Evolutionary conservation across 1,284 basidiomycete species (phyloP), one percentile per base, ranked within the genome.

Genomic region (Leccinum pseudoinsigne): DNA sequence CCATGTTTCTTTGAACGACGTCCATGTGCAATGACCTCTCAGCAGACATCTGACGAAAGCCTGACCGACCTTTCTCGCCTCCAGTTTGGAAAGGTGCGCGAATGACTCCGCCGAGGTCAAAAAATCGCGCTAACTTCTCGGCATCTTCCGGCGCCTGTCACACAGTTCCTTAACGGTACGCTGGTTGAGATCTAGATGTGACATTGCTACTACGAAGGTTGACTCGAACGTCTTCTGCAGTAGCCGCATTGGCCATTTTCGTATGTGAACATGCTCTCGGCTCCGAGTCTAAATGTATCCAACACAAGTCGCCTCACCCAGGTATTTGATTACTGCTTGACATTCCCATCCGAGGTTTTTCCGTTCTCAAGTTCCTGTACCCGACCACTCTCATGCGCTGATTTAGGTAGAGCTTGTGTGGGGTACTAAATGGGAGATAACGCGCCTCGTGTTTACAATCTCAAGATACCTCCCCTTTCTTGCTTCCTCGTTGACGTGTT

Each of bases 141-240:
- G 26, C 7, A 53, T 1, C 9, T 5, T 18, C 7, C n/a, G n/a
- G n/a, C 18, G 26, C 6, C 16, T 6, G n/a, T 31, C n/a, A n/a
- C n/a, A n/a, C 45, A 70, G 71, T 70, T 62, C 55, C 47, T 73
- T n/a, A 73, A 73, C 6, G 71, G 69, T 72, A 62, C 12, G 45
- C 21, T 55, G 31, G 42, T n/a, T 3, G 34, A n/a, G 4, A 34
- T 34, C 16, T n/a, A n/a, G n/a, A n/a, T n/a, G n/a, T n/a, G n/a
- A n/a, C n/a, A n/a, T n/a, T n/a, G n/a, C n/a, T n/a, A 4, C 42
- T 45, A 45, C 16, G 8, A 45, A 10, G 4, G 16, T 18, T 47
- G 45, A 47, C 18, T 47, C 1, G n/a, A 47, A 47, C 18, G 2
- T 57, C 10, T 34, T 23, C 1, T 12, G 1, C 21, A 73, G 69